Evolutionary conservation across 2,329 filamentous ascomycete species (phyloP), one percentile per base, ranked within the genome.

Genomic region (Colletotrichum sp.): DNA sequence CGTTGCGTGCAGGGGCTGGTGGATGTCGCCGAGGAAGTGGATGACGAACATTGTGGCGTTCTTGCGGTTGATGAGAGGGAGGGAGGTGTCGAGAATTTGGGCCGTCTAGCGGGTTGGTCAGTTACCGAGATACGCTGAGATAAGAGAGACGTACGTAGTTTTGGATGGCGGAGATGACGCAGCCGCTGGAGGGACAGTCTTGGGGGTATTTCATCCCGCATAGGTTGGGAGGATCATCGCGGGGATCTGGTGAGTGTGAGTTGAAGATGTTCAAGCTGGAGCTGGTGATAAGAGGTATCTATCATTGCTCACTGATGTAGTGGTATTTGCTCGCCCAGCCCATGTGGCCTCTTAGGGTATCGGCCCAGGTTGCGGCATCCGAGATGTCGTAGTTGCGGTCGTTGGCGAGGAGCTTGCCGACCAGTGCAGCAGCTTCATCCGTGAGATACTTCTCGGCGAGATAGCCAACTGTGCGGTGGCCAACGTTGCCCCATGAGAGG

Each of bases 61-160:
- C 64, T 71, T 72, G 30, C 77, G 78, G 72, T 77, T 79, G 76
- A 81, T 77, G 74, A 82, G 89, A 69, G 74, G 70, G 34, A 76
- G 74, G 28, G 64, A 64, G 5, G 74, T 76, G 48, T 76, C 74
- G 32, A 76, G 74, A 22, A 76, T 76, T 63, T 76, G 74, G 22
- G 74, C 63, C 16, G 74, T 76, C 74, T 76, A 22, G 44, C n/a
- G 8, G 9, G 4, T 0, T 12, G 5, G n/a, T 75, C 8, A 73
- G 70, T n/a, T n/a, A n/a, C n/a, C n/a, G n/a, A n/a, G n/a, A n/a
- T n/a, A n/a, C n/a, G n/a, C n/a, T n/a, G n/a, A n/a, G n/a, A n/a
- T n/a, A n/a, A n/a, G n/a, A 32, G 28, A n/a, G 22, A n/a, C 63
- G 7, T 3, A 75, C 74, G 44, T 75, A 77, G 68, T 78, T 78